Evolutionary conservation across 768 basidiomycete species (phyloP).

Genomic region (Gymnopilus junonius): DNA sequence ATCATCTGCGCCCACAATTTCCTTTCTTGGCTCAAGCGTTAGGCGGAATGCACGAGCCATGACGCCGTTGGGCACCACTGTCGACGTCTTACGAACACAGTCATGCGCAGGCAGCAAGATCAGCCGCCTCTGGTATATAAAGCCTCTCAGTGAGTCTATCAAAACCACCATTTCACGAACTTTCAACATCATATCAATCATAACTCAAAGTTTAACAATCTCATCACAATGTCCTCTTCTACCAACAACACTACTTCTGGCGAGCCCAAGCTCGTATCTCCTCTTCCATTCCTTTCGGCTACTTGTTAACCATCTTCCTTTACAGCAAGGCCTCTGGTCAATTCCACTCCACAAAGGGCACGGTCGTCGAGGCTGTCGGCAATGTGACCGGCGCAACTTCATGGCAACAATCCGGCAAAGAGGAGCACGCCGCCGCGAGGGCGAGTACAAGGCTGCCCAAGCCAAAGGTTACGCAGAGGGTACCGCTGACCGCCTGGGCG

Average conservation of each 20-base stretch:
- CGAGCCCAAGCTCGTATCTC: constrained; percentile 33
- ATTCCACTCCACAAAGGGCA: constrained; percentile 48
- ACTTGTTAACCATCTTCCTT: background rate
- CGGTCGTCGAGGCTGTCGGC: constrained; percentile 43
- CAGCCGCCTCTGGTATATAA: background rate
- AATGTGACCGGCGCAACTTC: constrained; percentile 49
- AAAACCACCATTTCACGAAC: background rate
- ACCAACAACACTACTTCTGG: constrained; percentile 31
- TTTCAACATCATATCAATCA: background rate
- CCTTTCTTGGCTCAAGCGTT: background rate
- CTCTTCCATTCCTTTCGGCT: background rate
- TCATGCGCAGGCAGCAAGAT: background rate
- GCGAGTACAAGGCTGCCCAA: constrained; percentile 53
- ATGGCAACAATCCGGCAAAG: constrained; percentile 51
- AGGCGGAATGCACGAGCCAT: background rate
- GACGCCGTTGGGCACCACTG: background rate
- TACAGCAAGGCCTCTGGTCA: constrained; percentile 47
- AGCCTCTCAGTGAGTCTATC: background rate
- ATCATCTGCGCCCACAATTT: background rate
- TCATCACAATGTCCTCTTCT: constrained; percentile 20
- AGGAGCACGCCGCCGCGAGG: constrained; percentile 56
- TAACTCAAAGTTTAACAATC: background rate
- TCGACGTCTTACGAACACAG: background rate
- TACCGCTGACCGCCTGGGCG: constrained; percentile 44
- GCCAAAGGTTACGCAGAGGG: constrained; percentile 57